These are phyloP conservation scores for Diaporthe sp. DNA, from an alignment of 2,329 filamentous ascomycete genomes.

Conservation along the genomic window DNA sequence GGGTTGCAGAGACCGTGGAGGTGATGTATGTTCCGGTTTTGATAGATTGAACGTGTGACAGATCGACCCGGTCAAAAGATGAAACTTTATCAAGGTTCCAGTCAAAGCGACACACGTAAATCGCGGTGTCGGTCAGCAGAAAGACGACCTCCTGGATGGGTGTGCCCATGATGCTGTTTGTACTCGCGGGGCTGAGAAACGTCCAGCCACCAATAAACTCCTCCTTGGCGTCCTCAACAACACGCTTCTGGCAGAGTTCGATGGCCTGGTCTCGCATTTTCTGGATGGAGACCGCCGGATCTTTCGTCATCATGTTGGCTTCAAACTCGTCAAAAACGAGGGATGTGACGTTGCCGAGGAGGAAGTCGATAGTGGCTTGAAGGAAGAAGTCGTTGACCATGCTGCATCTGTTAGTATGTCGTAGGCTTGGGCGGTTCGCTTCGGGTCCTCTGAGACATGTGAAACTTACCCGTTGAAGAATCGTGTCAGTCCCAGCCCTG, in stretches of 20 bases:
- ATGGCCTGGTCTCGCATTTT: slow-evolving; percentile 91
- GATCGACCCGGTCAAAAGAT: slow-evolving; percentile 87
- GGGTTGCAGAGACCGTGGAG: slow-evolving; percentile 81
- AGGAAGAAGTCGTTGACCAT: slow-evolving; percentile 99
- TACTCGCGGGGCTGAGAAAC: slow-evolving; percentile 79
- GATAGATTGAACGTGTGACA: slow-evolving; percentile 79
- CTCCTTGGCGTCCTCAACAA: slow-evolving; percentile 85
- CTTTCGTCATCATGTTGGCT: slow-evolving; percentile 90
- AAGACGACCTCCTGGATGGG: slow-evolving; percentile 92
- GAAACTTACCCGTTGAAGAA: slow-evolving; percentile 73
- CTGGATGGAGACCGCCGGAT: slow-evolving; percentile 88
- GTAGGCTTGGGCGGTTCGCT: background rate
- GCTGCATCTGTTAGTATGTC: slow-evolving; percentile 62
- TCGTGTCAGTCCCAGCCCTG: slow-evolving; percentile 87
- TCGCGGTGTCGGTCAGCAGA: slow-evolving; percentile 83
- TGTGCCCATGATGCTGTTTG: slow-evolving; percentile 76
- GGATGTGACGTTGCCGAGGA: slow-evolving; percentile 88
- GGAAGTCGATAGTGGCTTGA: slow-evolving; percentile 93
- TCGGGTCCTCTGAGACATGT: too few relatives aligned
- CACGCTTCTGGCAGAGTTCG: slow-evolving; percentile 87
- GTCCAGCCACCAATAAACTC: slow-evolving; percentile 93
- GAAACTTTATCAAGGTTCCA: slow-evolving; percentile 96
- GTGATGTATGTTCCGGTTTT: slow-evolving; percentile 91
- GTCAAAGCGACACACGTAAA: slow-evolving; percentile 93
- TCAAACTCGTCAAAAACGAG: slow-evolving; percentile 95